Percentiles rank a stretch among this genome's conserved stretches.
phyloP scores from a whole-genome alignment of 1,284 basidiomycete genomes.

The Tremellales sp. region DNA sequence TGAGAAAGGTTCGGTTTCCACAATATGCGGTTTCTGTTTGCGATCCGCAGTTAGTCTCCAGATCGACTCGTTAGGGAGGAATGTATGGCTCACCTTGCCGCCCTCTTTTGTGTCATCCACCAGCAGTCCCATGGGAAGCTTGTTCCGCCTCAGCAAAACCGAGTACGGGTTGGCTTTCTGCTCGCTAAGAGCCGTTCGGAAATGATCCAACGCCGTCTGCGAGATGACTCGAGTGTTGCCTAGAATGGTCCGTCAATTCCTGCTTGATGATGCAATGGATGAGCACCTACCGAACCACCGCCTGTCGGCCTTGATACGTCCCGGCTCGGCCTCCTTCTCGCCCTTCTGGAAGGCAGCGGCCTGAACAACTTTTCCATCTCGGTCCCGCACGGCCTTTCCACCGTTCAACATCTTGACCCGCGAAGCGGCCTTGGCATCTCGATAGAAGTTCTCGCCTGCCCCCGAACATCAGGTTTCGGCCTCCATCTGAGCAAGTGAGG shows the following conservation, averaged over 20 bases:
- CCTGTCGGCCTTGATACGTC: constrained; percentile 85
- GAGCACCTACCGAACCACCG: constrained; percentile 82
- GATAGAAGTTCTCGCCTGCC: constrained; percentile 79
- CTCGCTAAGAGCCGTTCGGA: constrained; percentile 74
- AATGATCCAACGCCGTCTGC: constrained; percentile 91
- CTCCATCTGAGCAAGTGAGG: background rate
- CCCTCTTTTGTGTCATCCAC: constrained; percentile 79
- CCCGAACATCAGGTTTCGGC: background rate
- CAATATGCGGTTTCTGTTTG: constrained; percentile 74
- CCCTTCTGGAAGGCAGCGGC: constrained; percentile 90
- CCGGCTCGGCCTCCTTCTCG: constrained; percentile 79
- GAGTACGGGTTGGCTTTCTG: constrained; percentile 92
- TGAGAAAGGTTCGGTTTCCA: constrained; percentile 85
- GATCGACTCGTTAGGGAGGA: background rate
- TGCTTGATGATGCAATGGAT: background rate
- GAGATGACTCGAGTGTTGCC: constrained; percentile 97
- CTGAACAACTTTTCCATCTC: constrained; percentile 82
- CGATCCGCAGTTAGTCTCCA: constrained; percentile 1
- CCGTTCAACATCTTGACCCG: constrained; percentile 86
- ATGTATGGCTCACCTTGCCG: constrained; percentile 60
- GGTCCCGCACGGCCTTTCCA: constrained; percentile 81
- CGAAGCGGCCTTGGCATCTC: constrained; percentile 78
- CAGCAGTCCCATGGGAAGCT: constrained; percentile 88
- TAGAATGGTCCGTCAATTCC: constrained; percentile 37
- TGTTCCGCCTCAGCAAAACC: constrained; percentile 83